Percentiles rank a stretch among this genome's conserved stretches.
phyloP scores from a whole-genome alignment of 768 basidiomycete genomes.

The Trametes maxima region DNA sequence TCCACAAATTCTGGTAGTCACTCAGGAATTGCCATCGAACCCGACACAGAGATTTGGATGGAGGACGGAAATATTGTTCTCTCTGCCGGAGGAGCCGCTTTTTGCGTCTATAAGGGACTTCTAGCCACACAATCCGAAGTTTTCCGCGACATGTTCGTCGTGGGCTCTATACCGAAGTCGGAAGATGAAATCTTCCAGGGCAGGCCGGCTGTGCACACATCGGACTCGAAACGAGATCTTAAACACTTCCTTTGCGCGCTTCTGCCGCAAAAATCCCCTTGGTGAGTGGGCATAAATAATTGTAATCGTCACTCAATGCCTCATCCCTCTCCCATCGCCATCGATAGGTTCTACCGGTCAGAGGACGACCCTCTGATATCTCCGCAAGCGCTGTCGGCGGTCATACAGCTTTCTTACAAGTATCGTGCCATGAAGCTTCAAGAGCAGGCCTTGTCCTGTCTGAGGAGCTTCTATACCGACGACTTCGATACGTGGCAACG shows the following conservation, averaged over 20 bases:
- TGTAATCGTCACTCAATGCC: no score
- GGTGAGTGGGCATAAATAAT: no score
- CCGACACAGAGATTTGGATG: constrained; percentile 1
- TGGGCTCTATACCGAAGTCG: neutral
- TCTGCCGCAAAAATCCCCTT: neutral
- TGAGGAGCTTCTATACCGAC: neutral
- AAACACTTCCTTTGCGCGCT: neutral
- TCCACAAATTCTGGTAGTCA: no score
- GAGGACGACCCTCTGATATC: no score
- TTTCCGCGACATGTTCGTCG: neutral
- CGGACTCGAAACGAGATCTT: neutral
- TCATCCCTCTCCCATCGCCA: no score
- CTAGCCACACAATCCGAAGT: neutral
- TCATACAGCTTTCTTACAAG: no score
- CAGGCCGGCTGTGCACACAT: neutral
- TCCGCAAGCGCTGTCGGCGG: no score
- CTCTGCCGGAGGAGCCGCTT: neutral
- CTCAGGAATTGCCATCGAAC: neutral
- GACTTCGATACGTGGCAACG: neutral
- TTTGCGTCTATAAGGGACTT: constrained; percentile 6
- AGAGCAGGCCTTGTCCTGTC: neutral
- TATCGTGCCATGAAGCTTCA: no score
- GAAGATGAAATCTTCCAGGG: neutral
- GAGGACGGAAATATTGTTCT: constrained; percentile 10
- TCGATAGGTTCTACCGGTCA: no score